Evolutionary conservation across 2,329 filamentous ascomycete genomes (phyloP).

Genomic region (Penicillium rolfsii): DNA sequence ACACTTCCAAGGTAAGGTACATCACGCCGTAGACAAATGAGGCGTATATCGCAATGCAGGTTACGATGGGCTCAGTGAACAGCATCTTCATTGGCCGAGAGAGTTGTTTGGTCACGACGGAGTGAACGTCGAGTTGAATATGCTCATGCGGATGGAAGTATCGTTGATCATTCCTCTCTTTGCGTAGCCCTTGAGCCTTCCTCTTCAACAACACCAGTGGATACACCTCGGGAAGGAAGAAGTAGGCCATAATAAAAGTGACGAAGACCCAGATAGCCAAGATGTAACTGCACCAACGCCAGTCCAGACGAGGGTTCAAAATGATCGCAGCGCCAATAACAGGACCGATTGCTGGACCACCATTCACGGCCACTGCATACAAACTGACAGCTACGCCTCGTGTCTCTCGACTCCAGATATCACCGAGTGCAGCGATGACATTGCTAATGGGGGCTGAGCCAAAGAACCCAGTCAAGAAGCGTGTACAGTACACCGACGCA

Average conservation of each 20-base stretch:
- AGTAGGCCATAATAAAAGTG: slow-evolving; percentile 31
- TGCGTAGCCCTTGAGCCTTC: slow-evolving; percentile 44
- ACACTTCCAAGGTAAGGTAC: slow-evolving; percentile 53
- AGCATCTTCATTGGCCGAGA: slow-evolving; percentile 51
- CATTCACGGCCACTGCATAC: slow-evolving; percentile 47
- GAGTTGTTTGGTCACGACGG: slow-evolving; percentile 50
- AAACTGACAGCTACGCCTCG: slow-evolving; percentile 47
- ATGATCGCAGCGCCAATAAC: slow-evolving; percentile 47
- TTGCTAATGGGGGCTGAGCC: slow-evolving; percentile 50
- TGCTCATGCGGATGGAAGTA: slow-evolving; percentile 53
- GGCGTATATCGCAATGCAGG: slow-evolving; percentile 50
- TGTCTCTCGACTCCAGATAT: slow-evolving; percentile 46
- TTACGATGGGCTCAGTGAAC: slow-evolving; percentile 53
- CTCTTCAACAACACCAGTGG: slow-evolving; percentile 44
- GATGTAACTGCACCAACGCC: slow-evolving; percentile 53
- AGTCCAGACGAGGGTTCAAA: slow-evolving; percentile 42
- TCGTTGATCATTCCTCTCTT: slow-evolving; percentile 42
- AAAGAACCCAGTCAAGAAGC: slow-evolving; percentile 53
- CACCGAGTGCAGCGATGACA: slow-evolving; percentile 49
- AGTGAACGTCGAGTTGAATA: slow-evolving; percentile 46
- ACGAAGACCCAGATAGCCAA: slow-evolving; percentile 47
- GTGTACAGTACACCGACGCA: slow-evolving; percentile 42
- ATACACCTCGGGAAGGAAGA: slow-evolving; percentile 47
- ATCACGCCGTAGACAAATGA: slow-evolving; percentile 53
- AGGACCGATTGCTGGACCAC: slow-evolving; percentile 48